Percentiles rank a stretch among this genome's conserved stretches.
Conservation (phyloP, 441 rosid species). For the Raphanus hybrid region DNA sequence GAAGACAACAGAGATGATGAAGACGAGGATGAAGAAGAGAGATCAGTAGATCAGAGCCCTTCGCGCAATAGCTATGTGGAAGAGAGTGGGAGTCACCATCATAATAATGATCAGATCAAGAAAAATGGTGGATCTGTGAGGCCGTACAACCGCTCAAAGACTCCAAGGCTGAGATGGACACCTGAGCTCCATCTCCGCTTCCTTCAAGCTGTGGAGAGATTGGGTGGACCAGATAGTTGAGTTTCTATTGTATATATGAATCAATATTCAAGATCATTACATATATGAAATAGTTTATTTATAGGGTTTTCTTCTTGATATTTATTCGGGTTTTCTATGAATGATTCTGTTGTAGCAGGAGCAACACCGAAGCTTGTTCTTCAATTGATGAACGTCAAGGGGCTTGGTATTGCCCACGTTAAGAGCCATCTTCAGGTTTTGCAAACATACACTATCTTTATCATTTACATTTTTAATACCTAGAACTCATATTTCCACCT, state of each 20-base stretch:
- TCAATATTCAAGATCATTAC: conserved; percentile 16
- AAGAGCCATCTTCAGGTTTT: conserved; percentile 96
- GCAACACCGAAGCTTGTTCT: conserved; percentile 96
- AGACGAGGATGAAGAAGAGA: conserved; percentile 41
- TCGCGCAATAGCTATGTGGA: conserved; percentile 66
- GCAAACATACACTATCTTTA: conserved; percentile 7
- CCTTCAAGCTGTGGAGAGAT: conserved; percentile 81
- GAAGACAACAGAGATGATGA: conserved; percentile 40
- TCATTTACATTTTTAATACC: background rate
- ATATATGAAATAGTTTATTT: conserved; percentile 20
- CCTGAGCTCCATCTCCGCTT: conserved; percentile 95
- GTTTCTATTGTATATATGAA: conserved; percentile 24
- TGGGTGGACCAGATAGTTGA: conserved; percentile 62
- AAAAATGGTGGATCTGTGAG: conserved; percentile 71
- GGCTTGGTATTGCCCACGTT: conserved; percentile 91
- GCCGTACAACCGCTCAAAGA: conserved; percentile 81
- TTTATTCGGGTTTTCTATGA: conserved; percentile 9
- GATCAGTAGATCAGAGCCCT: conserved; percentile 53
- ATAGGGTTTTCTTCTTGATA: conserved; percentile 39
- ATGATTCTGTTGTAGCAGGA: conserved; percentile 51
- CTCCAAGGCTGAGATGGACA: conserved; percentile 91
- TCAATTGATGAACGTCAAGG: conserved; percentile 86
- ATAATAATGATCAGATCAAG: conserved; percentile 36
- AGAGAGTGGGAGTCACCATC: conserved; percentile 46
- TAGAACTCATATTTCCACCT: conserved; percentile 1